These are phyloP conservation scores for Pyronema domesticum DNA, from an alignment of 495 filamentous ascomycete species.

Conservation along the genomic window DNA sequence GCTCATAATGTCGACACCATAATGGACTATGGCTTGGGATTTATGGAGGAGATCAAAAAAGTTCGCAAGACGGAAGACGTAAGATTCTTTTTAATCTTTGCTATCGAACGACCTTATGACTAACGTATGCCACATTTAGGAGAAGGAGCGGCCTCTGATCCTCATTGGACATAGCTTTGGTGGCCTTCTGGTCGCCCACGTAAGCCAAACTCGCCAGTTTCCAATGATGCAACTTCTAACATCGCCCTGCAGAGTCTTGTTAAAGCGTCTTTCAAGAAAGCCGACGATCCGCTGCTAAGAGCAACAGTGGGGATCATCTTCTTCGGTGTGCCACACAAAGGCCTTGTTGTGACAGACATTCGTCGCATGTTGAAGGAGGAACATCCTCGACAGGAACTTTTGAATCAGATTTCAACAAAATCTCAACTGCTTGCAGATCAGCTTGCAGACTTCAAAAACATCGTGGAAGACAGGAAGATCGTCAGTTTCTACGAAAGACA, in stretches of 20 bases:
- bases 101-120: not conserved
- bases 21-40: not conserved
- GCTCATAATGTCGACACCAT: slow-evolving; percentile 1
- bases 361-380: slow-evolving; percentile 4
- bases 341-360: slow-evolving; percentile 2
- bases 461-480: not conserved
- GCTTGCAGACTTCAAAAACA: slow-evolving; percentile 1
- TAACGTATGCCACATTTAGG: too few relatives aligned
- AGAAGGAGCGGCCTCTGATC: slow-evolving; percentile 4
- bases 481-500: slow-evolving; percentile 3
- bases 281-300: not conserved
- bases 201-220: too few relatives aligned
- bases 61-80: not conserved
- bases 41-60: not conserved
- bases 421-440: not conserved
- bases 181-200: slow-evolving; percentile 8
- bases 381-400: not conserved
- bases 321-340: slow-evolving; percentile 4
- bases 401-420: not conserved
- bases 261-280: not conserved
- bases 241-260: not conserved
- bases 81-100: not conserved
- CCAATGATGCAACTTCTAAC: not conserved
- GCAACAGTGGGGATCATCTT: slow-evolving; percentile 2
- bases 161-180: slow-evolving; percentile 12